Conservation (phyloP, 805 yeast genomes). For the Sugiyamaella boreocaroliniensis region DNA sequence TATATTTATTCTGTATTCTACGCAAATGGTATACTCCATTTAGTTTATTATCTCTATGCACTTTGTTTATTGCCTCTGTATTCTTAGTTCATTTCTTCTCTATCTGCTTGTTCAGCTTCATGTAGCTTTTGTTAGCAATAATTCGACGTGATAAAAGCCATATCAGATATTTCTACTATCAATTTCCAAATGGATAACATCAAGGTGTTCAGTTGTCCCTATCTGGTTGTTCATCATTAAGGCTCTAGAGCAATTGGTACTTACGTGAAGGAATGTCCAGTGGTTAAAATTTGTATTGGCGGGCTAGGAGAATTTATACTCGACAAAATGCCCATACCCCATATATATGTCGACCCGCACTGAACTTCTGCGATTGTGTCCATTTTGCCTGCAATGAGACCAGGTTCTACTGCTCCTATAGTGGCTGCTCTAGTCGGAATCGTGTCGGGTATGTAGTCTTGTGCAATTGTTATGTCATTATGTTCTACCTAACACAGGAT, state of each 20-base stretch:
- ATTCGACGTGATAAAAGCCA: background rate
- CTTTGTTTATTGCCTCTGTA: too few species aligned
- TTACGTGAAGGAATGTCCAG: background rate
- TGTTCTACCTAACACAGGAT: background rate
- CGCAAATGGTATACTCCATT: background rate
- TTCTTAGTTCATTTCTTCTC: too few species aligned
- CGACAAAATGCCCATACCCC: background rate
- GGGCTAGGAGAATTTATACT: background rate
- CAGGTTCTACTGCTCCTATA: background rate
- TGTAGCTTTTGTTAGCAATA: background rate
- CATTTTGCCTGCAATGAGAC: background rate
- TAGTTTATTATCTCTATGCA: too few species aligned
- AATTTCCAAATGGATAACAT: conserved; percentile 23
- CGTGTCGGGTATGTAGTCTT: background rate
- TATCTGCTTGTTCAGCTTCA: background rate
- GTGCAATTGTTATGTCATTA: background rate
- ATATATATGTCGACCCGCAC: background rate
- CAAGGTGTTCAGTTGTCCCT: conserved; percentile 32
- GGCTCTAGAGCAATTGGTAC: background rate
- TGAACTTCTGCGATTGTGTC: background rate
- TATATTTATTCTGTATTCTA: conserved; percentile 22
- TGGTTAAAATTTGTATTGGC: background rate
- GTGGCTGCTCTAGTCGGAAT: conserved; percentile 2
- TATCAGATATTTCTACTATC: conserved; percentile 27
- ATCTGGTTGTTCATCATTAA: conserved; percentile 28